Evolutionary conservation across 2,329 filamentous ascomycete species (phyloP).

Genomic region (Allantophomopsis lycopodina): DNA sequence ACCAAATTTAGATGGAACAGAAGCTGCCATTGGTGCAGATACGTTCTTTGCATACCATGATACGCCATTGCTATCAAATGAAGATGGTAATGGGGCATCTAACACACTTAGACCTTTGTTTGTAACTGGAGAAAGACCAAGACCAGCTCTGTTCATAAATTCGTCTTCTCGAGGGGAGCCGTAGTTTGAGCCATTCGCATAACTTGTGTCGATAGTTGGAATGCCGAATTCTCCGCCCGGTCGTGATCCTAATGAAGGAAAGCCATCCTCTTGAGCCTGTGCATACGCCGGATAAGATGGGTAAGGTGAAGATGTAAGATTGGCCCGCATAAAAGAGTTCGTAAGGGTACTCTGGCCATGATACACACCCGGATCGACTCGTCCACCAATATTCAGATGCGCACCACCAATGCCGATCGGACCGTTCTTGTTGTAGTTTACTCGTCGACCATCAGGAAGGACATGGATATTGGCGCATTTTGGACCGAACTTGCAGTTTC

Average conservation of each 20-base stretch:
- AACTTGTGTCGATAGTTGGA: slow-evolving; percentile 39
- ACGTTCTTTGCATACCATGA: slow-evolving; percentile 74
- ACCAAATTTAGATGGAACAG: slow-evolving; percentile 83
- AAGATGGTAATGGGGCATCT: slow-evolving; percentile 84
- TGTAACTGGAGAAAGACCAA: slow-evolving; percentile 65
- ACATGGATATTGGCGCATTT: slow-evolving; percentile 97
- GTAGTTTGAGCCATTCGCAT: slow-evolving; percentile 43
- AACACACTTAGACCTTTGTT: slow-evolving; percentile 71
- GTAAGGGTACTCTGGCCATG: slow-evolving; percentile 57
- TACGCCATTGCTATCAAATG: slow-evolving; percentile 91
- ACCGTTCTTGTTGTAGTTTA: slow-evolving; percentile 65
- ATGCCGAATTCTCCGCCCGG: slow-evolving; percentile 32
- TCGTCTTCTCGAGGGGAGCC: slow-evolving; percentile 74
- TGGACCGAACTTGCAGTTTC: slow-evolving; percentile 96
- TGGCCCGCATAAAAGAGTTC: slow-evolving; percentile 55
- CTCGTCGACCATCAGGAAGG: slow-evolving; percentile 80
- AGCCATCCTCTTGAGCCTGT: slow-evolving; percentile 38
- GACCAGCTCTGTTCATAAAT: slow-evolving; percentile 39
- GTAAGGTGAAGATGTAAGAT: slow-evolving; percentile 22
- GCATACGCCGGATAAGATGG: slow-evolving; percentile 25
- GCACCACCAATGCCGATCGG: slow-evolving; percentile 41
- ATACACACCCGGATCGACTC: slow-evolving; percentile 53
- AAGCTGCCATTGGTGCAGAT: slow-evolving; percentile 71
- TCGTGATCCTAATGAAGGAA: slow-evolving; percentile 22
- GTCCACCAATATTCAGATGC: slow-evolving; percentile 47